These are phyloP conservation scores for Kalanchoe fedtschenkoi DNA, from an alignment of 164 flowering plant species.

Conservation along the genomic window DNA sequence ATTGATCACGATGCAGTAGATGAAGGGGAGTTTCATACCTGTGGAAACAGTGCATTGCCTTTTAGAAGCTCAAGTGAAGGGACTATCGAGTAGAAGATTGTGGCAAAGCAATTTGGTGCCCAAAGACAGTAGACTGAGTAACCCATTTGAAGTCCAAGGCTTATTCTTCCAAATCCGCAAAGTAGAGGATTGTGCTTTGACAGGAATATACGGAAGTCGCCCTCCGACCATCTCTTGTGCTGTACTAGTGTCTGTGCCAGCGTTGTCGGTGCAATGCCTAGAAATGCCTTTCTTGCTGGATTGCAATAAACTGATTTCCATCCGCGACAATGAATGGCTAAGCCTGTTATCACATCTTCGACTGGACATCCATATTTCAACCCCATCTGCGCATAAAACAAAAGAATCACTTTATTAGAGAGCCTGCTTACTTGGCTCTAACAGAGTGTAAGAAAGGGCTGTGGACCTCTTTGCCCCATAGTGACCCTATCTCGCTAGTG, in stretches of 20 bases:
- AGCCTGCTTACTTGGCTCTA: conserved; percentile 31
- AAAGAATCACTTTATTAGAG: conserved; percentile 14
- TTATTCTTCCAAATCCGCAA: conserved; percentile 17
- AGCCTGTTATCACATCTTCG: conserved; percentile 31
- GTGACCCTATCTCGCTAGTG: conserved; percentile 31
- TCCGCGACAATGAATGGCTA: conserved; percentile 28
- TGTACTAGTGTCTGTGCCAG: conserved; percentile 3
- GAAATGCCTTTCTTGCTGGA: conserved; percentile 15
- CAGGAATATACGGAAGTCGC: neutral
- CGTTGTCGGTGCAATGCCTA: conserved; percentile 3
- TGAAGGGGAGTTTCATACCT: conserved; percentile 4
- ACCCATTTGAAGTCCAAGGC: conserved; percentile 18
- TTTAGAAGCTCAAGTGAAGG: neutral
- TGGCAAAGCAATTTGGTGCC: conserved; percentile 5
- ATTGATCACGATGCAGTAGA: too few species aligned
- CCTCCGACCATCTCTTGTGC: conserved; percentile 4
- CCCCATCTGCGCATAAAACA: conserved; percentile 17
- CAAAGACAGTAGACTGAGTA: conserved; percentile 14
- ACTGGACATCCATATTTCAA: conserved; percentile 24
- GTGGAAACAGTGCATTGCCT: neutral
- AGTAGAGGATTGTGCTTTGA: neutral
- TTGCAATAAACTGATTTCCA: conserved; percentile 26
- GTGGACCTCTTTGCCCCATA: conserved; percentile 60
- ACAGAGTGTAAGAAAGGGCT: conserved; percentile 19
- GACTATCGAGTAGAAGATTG: neutral